Evolutionary conservation across 2,329 filamentous ascomycete genomes (phyloP), one percentile per base, ranked within the genome.

Genomic region (Coleophoma crateriformis): DNA sequence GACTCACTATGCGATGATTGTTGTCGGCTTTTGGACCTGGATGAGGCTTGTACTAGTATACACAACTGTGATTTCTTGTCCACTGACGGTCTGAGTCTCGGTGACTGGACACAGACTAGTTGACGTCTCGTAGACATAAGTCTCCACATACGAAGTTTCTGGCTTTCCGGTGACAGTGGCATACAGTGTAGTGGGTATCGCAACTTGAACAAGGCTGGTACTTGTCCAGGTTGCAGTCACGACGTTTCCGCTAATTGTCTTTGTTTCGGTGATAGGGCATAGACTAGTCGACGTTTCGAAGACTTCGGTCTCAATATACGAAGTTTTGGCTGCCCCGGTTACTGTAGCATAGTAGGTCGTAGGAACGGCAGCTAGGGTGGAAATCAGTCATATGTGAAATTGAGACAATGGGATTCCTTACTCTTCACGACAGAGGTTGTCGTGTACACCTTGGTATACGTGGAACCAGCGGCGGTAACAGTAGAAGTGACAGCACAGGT

Each of bases 71-170:
- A 70, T 60, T 3, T 67, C 67, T 39, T 64, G 58, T 27, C 75
- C 75, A 27, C 56, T 65, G 1, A 75, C 49, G 1, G 71, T 74
- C 62, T 69, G 70, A 34, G 72, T 74, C 59, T 72, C 66, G 0
- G 73, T 77, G 8, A 78, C 60, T 4, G 73, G 70, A 58, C 69
- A 73, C 13, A 73, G 61, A 19, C 64, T 68, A 11, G 72, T 77
- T 43, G 20, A 62, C 64, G 35, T 59, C 50, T 33, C 60, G 19
- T 64, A 54, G 19, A 63, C 57, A 12, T 62, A 58, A n/a, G 63
- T 64, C 27, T 61, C 57, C 19, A 68, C 46, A 3, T 60, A 58
- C 32, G 55, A 58, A 3, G 54, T 55, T 10, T 15, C 42, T 3
- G 45, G 41, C 19, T 50, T 47, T 33, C 51, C 54, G 20, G 49